A percentile compares a stretch with the other conserved stretches of the same genome.
phyloP scores from a whole-genome alignment of 345 rosid genomes.

The Arabis alpina region DNA sequence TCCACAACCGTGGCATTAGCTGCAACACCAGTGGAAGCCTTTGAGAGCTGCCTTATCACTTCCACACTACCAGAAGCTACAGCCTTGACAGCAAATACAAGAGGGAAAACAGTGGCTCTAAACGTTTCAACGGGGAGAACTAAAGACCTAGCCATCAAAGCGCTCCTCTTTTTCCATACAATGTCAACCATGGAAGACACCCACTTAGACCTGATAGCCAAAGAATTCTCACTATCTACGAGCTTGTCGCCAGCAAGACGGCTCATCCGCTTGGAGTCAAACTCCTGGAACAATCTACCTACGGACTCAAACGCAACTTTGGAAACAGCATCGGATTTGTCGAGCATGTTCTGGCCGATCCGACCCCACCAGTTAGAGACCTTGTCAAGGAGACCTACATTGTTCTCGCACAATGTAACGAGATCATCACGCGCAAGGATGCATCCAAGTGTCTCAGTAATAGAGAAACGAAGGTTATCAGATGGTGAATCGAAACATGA shows the following conservation, averaged over 20 bases:
- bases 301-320: constrained; percentile 98
- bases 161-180: constrained; percentile 77
- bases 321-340: constrained; percentile 77
- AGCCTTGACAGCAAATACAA: constrained; percentile 85
- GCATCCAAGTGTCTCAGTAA: constrained; percentile 90
- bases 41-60: constrained; percentile 75
- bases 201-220: constrained; percentile 91
- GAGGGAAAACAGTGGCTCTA: constrained; percentile 82
- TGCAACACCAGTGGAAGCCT: constrained; percentile 47
- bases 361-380: constrained; percentile 89
- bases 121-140: constrained; percentile 89
- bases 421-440: constrained; percentile 91
- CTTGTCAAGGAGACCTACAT: constrained; percentile 77
- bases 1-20: constrained; percentile 55
- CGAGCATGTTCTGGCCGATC: constrained; percentile 86
- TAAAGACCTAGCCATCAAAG: constrained; percentile 84
- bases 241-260: constrained; percentile 96
- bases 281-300: constrained; percentile 87
- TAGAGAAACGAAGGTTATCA: constrained; percentile 77
- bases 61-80: constrained; percentile 86
- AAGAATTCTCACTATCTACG: constrained; percentile 89
- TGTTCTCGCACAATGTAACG: constrained; percentile 85
- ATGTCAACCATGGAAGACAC: constrained; percentile 85
- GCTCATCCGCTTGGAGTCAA: constrained; percentile 91
- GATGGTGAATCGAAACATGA: constrained; percentile 77